These are phyloP conservation scores for Myriosclerotinia curreyana DNA, from an alignment of 2,329 filamentous ascomycete species.

Conservation along the genomic window DNA sequence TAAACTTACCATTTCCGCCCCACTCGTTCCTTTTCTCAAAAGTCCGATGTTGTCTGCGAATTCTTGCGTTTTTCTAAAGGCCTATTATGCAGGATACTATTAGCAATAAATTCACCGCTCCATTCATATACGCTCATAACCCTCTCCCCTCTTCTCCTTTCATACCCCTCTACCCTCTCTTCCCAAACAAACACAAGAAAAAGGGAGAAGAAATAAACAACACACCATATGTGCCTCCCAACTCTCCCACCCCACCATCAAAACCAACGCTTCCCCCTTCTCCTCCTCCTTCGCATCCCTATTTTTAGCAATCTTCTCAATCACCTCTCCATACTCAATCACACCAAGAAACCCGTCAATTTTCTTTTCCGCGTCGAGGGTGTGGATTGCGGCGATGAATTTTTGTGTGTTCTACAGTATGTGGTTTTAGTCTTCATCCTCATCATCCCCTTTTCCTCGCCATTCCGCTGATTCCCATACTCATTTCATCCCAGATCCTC, in stretches of 20 bases:
- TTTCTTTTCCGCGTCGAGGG: background rate
- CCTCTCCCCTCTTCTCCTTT: background rate
- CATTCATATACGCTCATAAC: no score
- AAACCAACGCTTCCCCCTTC: constrained; percentile 26
- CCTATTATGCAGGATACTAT: background rate
- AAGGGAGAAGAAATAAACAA: background rate
- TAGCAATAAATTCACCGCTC: no score
- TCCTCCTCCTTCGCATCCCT: constrained; percentile 3
- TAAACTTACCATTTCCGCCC: constrained; percentile 15
- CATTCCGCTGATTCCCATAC: background rate
- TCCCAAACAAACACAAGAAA: no score
- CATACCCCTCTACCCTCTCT: background rate
- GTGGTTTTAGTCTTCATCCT: background rate
- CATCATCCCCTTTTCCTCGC: no score
- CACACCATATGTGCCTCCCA: constrained; percentile 30
- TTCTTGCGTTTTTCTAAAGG: constrained; percentile 29
- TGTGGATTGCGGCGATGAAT: background rate
- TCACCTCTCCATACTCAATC: background rate
- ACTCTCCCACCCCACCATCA: constrained; percentile 31
- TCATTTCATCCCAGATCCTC: background rate
- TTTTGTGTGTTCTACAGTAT: background rate
- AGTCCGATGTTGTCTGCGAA: constrained; percentile 26
- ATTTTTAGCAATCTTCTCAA: constrained; percentile 8
- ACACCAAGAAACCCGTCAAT: background rate
- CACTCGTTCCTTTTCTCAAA: constrained; percentile 19